Evolutionary conservation across 2,329 filamentous ascomycete species (phyloP), one percentile per base, ranked within the genome.

Genomic region (Exophiala phaeomuriformis): DNA sequence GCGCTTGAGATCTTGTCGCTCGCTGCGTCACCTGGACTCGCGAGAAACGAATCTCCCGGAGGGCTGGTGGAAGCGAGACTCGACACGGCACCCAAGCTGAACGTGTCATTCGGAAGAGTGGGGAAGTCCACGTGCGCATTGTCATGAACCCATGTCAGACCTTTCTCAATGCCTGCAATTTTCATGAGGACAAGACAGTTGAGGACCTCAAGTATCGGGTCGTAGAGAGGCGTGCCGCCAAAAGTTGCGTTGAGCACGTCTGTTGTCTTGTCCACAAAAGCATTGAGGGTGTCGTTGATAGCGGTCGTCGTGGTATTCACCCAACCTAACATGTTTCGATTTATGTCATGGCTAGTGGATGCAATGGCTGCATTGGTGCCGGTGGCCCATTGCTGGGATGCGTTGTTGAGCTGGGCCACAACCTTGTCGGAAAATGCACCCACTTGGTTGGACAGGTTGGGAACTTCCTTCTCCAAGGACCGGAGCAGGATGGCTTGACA

Each of bases 121-220:
- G 93, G 93, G 63, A 98, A 85, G 55, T 81, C 75, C 63, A 98
- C 79, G 57, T 93, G 81, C 2, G 93, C 89, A 67, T 97, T 75
- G 61, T 97, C 85, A 64, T 87, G 81, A 7, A 95, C 86, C 91
- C 91, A 98, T 0, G 88, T 95, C n/a, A 97, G 77, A 8, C 86
- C 93, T 65, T 86, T 85, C 68, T 97, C 82, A 60, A 98, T 82
- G 27, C 83, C 80, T 61, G 87, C 82, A 58, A 97, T 78, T 74
- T 97, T 97, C 65, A 95, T 77, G 5, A 85, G 82, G 60, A 97
- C 82, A n/a, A 97, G 77, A 66, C 93, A 97, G 66, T 88, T 80
- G 58, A 96, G 78, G 33, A 96, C 82, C 41, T 88, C 85, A 64
- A 82, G 77, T 64, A 95, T 84, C 0, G 90, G 87, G 30, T 84